Conservation (phyloP, 2,329 filamentous ascomycete species). For the Thermochaetoides dissita region DNA sequence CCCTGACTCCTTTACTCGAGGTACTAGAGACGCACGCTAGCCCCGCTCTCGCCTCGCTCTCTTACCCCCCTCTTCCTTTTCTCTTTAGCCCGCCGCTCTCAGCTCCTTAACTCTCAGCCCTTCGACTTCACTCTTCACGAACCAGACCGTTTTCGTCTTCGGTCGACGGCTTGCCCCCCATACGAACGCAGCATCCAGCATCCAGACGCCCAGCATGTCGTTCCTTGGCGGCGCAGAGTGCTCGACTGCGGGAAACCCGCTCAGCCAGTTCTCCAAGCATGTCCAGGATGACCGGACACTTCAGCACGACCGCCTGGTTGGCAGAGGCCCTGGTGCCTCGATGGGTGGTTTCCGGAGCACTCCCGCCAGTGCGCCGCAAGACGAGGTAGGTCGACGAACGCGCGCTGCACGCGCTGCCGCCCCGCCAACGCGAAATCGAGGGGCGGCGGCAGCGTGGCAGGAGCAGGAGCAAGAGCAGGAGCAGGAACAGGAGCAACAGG, state of each 20-base stretch:
- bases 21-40: too few species aligned
- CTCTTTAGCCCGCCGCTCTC: neutral
- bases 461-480: neutral
- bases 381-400: constrained; percentile 42
- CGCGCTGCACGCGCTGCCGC: neutral
- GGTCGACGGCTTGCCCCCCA: too few species aligned
- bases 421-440: too few species aligned
- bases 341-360: constrained; percentile 67
- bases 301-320: constrained; percentile 77
- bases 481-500: neutral
- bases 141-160: neutral
- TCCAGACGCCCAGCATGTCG: constrained; percentile 48
- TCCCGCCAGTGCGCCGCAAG: constrained; percentile 54
- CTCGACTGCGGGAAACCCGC: constrained; percentile 87
- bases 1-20: neutral
- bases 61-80: neutral
- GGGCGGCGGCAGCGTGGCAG: too few species aligned
- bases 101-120: neutral
- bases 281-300: constrained; percentile 91
- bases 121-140: neutral
- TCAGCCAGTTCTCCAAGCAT: constrained; percentile 95
- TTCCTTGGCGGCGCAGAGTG: constrained; percentile 94
- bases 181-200: too few species aligned
- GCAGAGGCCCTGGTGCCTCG: constrained; percentile 54
- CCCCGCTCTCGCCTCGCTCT: neutral